Percentiles rank a stretch among this genome's conserved stretches.
These are phyloP conservation scores for Saccharomycopsis sp. DNA, from an alignment of 805 yeast species.

Conservation along the genomic window DNA sequence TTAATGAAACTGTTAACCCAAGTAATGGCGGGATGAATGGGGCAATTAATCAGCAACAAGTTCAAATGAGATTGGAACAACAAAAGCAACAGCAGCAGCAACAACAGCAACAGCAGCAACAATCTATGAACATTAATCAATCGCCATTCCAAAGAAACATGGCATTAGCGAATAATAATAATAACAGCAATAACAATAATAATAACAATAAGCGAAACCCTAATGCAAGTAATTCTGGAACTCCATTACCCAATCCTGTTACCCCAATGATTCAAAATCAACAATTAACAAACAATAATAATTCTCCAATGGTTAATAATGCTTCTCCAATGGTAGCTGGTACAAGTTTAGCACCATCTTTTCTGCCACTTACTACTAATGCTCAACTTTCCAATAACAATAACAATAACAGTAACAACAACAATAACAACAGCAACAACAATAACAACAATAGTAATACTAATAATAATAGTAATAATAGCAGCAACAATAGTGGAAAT, in stretches of 20 bases:
- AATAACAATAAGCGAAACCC: conserved; percentile 1
- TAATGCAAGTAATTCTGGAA: conserved; percentile 5
- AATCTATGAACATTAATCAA: background rate
- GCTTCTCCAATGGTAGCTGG: conserved; percentile 9
- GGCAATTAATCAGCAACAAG: conserved; percentile 18
- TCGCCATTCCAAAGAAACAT: conserved; percentile 2
- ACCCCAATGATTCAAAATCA: conserved; percentile 11
- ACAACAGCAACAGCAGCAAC: background rate
- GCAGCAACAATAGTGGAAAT: background rate
- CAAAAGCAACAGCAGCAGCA: conserved; percentile 3
- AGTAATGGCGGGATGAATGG: conserved; percentile 9
- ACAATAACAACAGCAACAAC: background rate
- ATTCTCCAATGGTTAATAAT: conserved; percentile 3
- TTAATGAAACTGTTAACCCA: conserved; percentile 10
- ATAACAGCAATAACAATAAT: background rate
- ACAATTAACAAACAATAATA: background rate
- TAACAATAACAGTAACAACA: conserved; percentile 3
- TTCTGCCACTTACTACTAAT: conserved; percentile 5
- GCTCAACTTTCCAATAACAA: background rate
- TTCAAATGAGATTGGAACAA: conserved; percentile 17
- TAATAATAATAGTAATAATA: conserved; percentile 3
- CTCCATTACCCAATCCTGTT: conserved; percentile 9
- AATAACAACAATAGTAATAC: background rate
- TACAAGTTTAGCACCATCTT: conserved; percentile 6
- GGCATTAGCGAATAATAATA: background rate